phyloP scores from a whole-genome alignment of 2,329 filamentous ascomycete genomes.

The Sclerotinia borealis region DNA sequence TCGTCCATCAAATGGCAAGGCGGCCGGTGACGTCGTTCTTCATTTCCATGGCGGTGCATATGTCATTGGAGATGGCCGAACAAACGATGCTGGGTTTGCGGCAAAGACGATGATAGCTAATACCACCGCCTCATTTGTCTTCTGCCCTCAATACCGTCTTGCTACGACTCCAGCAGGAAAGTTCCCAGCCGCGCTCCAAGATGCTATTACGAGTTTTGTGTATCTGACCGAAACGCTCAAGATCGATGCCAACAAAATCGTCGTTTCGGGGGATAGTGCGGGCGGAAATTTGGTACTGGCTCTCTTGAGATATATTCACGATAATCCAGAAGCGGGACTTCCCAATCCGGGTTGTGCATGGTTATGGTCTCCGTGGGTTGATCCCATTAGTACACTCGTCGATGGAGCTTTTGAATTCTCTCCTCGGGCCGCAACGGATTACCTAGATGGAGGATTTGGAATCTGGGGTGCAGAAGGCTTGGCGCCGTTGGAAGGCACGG shows the following conservation, averaged over 20 bases:
- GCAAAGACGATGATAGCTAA: slow-evolving; percentile 35
- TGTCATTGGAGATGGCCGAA: slow-evolving; percentile 39
- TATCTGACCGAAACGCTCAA: slow-evolving; percentile 36
- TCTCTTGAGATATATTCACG: slow-evolving; percentile 41
- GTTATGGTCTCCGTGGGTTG: slow-evolving; percentile 40
- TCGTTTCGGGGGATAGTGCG: slow-evolving; percentile 44
- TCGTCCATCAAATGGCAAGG: neutral
- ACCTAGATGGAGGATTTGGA: slow-evolving; percentile 35
- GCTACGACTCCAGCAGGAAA: slow-evolving; percentile 37
- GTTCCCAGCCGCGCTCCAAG: slow-evolving; percentile 47
- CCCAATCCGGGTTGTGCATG: slow-evolving; percentile 35
- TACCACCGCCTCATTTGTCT: slow-evolving; percentile 35
- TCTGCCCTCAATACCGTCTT: slow-evolving; percentile 44
- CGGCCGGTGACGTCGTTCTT: slow-evolving; percentile 33
- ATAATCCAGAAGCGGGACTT: slow-evolving; percentile 33
- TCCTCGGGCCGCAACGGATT: slow-evolving; percentile 35
- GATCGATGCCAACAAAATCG: slow-evolving; percentile 37
- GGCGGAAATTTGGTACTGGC: slow-evolving; percentile 42
- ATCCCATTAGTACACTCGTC: slow-evolving; percentile 28
- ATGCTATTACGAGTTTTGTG: slow-evolving; percentile 41
- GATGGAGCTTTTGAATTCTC: slow-evolving; percentile 23
- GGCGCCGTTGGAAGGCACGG: slow-evolving; percentile 20
- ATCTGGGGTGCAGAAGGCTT: slow-evolving; percentile 39
- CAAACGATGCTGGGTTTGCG: slow-evolving; percentile 31
- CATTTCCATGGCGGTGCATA: slow-evolving; percentile 46